A percentile compares a stretch with the other conserved stretches of the same genome.
Conservation (phyloP, 202 grass and related monocot genomes). For the Zoysia matrella region DNA sequence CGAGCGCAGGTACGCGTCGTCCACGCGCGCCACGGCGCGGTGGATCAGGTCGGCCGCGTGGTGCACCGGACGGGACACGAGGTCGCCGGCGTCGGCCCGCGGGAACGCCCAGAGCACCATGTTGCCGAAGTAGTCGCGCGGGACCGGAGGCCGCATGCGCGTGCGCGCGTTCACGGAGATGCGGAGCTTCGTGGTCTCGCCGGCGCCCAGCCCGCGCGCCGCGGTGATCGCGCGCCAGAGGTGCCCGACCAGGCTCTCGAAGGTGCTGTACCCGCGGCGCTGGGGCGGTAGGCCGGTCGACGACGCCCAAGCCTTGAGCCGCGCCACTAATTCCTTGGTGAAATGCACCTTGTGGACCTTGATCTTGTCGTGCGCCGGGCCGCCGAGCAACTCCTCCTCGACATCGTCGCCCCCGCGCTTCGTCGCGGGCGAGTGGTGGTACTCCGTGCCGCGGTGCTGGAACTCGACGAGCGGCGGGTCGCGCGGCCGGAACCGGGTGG, state of each 20-base stretch:
- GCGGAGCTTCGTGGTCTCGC: constrained; percentile 41
- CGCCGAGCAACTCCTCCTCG: constrained; percentile 10
- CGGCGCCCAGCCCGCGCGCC: constrained; percentile 45
- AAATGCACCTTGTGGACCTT: constrained; percentile 72
- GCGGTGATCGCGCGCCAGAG: constrained; percentile 66
- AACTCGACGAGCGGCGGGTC: constrained; percentile 50
- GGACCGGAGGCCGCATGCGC: constrained; percentile 45
- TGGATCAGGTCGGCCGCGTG: constrained; percentile 56
- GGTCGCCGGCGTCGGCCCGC: constrained; percentile 46
- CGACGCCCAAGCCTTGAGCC: constrained; percentile 53
- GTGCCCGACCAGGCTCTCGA: constrained; percentile 68
- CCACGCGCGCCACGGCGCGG: constrained; percentile 40
- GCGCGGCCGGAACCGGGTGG: constrained; percentile 43
- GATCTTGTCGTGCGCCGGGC: constrained; percentile 46
- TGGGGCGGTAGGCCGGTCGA: neutral
- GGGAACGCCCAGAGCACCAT: constrained; percentile 81
- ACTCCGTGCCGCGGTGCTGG: constrained; percentile 57
- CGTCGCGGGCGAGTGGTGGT: constrained; percentile 8
- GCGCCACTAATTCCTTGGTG: constrained; percentile 62
- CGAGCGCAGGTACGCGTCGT: constrained; percentile 71
- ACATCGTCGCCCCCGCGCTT: fast-evolving
- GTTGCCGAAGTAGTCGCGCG: constrained; percentile 69
- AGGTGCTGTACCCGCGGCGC: constrained; percentile 54
- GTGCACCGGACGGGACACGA: constrained; percentile 31
- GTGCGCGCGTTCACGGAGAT: constrained; percentile 66